Evolutionary conservation across 2,329 filamentous ascomycete genomes (phyloP), one percentile per base, ranked within the genome.

Genomic region (Xylogone sp.): DNA sequence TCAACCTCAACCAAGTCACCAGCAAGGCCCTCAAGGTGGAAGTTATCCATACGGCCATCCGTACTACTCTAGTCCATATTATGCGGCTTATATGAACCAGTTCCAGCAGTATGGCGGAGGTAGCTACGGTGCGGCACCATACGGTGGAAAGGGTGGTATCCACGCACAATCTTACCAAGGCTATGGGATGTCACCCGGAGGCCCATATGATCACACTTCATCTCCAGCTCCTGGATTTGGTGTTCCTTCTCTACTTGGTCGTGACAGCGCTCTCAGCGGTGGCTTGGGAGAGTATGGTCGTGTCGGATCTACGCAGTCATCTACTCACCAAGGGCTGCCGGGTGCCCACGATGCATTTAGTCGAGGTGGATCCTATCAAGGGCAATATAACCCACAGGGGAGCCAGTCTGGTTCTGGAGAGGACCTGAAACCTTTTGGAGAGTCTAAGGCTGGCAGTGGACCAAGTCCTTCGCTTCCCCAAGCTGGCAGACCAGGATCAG

Each of bases 31-130:
- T 43, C 76, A 78, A 61, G 65, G 60, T 42, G 67, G 73, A 56
- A 68, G 68, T 48, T 82, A 81, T 62, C 74, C 75, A 42, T 76
- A 76, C 62, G 75, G 68, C 60, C 79, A 83, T 60, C 79, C 79
- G 1, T 86, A 86, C 69, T 84, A 78, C 61, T 74, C 71, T 59
- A 83, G 77, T 68, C 81, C 81, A 1, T 85, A 83, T 67, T 86
- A 86, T 61, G 73, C 78, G 54, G 75, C 79, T 53, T 86, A 84
- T 62, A 73, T 77, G 70, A 79, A 77, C 54, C 72, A 76, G 54
- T 74, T 74, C 60, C 77, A 79, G 39, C 67, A 69, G 52, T 69
- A 70, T 56, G 67, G 66, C 45, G 62, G 59, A 21, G 66, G 64
- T 27, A 65, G 65, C 51, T 69, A 68, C 46, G 65, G 70, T 68